Evolutionary conservation across 2,329 filamentous ascomycete species (phyloP), one percentile per base, ranked within the genome.

Genomic region (Leptodontidium sp.): DNA sequence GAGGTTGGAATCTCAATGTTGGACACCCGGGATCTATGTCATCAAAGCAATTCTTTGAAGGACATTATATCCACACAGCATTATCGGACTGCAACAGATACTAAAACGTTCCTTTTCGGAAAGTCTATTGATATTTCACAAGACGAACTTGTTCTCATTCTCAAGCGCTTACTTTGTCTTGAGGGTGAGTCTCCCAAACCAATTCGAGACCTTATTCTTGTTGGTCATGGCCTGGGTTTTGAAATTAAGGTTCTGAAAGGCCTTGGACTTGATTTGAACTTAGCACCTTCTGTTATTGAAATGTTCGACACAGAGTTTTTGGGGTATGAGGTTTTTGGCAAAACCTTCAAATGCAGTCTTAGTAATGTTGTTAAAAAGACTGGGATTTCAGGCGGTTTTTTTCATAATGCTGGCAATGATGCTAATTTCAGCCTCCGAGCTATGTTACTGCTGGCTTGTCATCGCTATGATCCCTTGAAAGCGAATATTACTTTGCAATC

Each of bases 1-100:
- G 68, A 70, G 47, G 65, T 70, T 49, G 68, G 68, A 64, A 67
- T 70, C n/a, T 70, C 65, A 21, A 67, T 50, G 29, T 47, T 67
- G 7, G 68, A 70, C 40, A 69, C 67, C 15, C 64, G 67, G 11
- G 35, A 66, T 47, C 29, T 66, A 38, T 43, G 49, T 43, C 17
- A 52, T 53, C 12, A 59, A 63, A 63, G 52, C 14, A 21, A 11
- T 40, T n/a, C 21, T 62, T 29, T 15, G 15, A 32, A 68, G 14
- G 29, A 55, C 17, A 14, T 47, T 15, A 69, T 69, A 66, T 64
- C 57, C 21, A n/a, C 67, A 66, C 64, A 69, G 35, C 64, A 69
- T 66, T 69, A 66, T 35, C 67, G 64, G 4, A 69, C 67, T 53
- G 64, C 66, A 1, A 61, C 45, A 53, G 53, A 69, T 64, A 69